A percentile compares a stretch with the other conserved stretches of the same genome.
phyloP scores from a whole-genome alignment of 768 basidiomycete species.

The Mycena kentingensis region DNA sequence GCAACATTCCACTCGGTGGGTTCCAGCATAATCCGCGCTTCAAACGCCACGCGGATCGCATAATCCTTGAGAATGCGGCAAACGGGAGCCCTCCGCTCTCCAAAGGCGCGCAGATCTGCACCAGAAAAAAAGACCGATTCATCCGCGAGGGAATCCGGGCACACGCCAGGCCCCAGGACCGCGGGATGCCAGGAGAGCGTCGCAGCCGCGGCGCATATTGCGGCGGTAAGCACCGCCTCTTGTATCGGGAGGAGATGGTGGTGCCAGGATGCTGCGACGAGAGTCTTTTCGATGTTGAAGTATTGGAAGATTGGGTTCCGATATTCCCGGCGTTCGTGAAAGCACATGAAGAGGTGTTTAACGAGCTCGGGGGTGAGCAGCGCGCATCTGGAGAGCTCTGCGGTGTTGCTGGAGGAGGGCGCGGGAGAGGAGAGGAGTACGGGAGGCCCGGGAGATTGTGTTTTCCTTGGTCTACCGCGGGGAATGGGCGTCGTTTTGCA shows the following conservation, averaged over 20 bases:
- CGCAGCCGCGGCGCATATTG: constrained; percentile 7
- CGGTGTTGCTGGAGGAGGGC: background rate
- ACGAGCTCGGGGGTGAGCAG: background rate
- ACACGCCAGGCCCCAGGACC: constrained; percentile 10
- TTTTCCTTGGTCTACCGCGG: background rate
- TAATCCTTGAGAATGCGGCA: constrained; percentile 4
- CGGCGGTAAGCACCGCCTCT: constrained; percentile 8
- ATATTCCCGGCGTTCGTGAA: background rate
- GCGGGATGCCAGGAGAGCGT: constrained; percentile 12
- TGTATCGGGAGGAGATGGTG: constrained; percentile 6
- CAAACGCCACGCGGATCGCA: constrained; percentile 7
- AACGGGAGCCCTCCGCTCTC: constrained; percentile 8
- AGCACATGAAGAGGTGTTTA: background rate
- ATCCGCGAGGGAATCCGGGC: constrained; percentile 7
- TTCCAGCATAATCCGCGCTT: constrained; percentile 7
- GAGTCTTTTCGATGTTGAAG: background rate
- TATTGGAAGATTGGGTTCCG: background rate
- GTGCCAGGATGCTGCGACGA: constrained; percentile 5
- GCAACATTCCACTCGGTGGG: constrained; percentile 9
- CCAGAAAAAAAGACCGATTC: constrained; percentile 4
- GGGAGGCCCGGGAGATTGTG: background rate
- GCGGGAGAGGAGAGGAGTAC: background rate
- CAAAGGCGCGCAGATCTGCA: constrained; percentile 14
- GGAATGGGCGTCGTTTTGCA: background rate
- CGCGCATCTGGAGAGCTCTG: background rate